Conservation (phyloP, 441 rosid species). For the Cnidoscolus chayamansa region DNA sequence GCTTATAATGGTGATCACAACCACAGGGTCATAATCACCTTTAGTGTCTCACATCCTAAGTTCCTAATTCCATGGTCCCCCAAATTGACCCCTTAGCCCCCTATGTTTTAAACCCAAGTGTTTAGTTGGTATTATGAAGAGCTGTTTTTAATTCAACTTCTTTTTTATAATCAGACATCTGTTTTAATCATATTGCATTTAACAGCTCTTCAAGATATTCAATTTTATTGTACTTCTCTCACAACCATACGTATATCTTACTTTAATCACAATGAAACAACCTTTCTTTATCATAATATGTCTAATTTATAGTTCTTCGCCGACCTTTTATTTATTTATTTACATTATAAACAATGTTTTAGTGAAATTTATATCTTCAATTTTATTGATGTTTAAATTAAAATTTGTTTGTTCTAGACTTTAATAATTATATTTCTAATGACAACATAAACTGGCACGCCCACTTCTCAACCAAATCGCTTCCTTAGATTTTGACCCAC, state of each 20-base stretch:
- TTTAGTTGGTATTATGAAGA: conserved; percentile 8
- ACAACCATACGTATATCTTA: conserved; percentile 29
- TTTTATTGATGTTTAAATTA: too few species aligned
- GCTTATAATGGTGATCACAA: neutral
- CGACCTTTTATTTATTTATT: conserved; percentile 18
- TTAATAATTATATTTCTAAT: too few species aligned
- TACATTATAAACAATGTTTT: too few species aligned
- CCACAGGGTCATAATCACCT: conserved; percentile 13
- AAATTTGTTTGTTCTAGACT: too few species aligned
- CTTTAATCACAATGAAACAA: conserved; percentile 16
- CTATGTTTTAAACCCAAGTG: conserved; percentile 19
- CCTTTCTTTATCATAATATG: neutral
- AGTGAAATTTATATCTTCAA: too few species aligned
- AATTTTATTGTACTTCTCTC: conserved; percentile 20
- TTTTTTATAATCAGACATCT: conserved; percentile 15
- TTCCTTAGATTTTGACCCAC: too few species aligned
- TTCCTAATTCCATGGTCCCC: conserved; percentile 15
- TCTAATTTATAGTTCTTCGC: conserved; percentile 7
- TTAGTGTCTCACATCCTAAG: neutral
- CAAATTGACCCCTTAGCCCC: conserved; percentile 10
- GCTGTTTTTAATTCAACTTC: neutral
- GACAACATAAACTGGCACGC: too few species aligned
- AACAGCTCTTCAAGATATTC: conserved; percentile 22
- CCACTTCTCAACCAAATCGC: too few species aligned
- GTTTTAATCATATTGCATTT: neutral